Evolutionary conservation across 1,139 yeast species (phyloP).

Genomic region (Suhomyces maxii): DNA sequence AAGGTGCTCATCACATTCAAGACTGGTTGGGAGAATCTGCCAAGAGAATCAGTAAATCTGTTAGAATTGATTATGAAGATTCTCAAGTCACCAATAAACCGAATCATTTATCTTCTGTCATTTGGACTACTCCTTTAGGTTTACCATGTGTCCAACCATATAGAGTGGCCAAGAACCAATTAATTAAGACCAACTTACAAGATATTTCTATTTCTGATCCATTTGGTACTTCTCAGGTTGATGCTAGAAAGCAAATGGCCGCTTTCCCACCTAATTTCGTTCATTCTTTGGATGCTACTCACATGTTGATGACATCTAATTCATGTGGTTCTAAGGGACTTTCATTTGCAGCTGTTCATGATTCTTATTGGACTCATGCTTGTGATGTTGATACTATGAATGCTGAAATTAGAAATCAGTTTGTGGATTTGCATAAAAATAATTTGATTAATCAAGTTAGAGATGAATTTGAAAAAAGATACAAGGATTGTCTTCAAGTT

Average conservation of each 20-base stretch:
- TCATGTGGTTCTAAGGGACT: slow-evolving; percentile 68
- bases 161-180: slow-evolving; percentile 62
- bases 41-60: slow-evolving; percentile 73
- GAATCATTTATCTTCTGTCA: slow-evolving; percentile 79
- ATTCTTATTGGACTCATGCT: slow-evolving; percentile 98
- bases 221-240: slow-evolving; percentile 76
- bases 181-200: slow-evolving; percentile 77
- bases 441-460: slow-evolving; percentile 70
- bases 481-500: slow-evolving; percentile 66
- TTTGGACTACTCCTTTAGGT: slow-evolving; percentile 97
- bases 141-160: slow-evolving; percentile 96
- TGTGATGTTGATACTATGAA: slow-evolving; percentile 77
- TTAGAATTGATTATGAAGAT: slow-evolving; percentile 58
- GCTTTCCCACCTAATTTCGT: slow-evolving; percentile 97
- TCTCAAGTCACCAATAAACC: slow-evolving; percentile 39
- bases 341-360: slow-evolving; percentile 96
- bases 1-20: slow-evolving; percentile 92
- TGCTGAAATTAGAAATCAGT: slow-evolving; percentile 69
- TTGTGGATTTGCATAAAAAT: slow-evolving; percentile 72
- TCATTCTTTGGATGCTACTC: slow-evolving; percentile 95
- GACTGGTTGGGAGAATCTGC: slow-evolving; percentile 95
- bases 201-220: slow-evolving; percentile 84
- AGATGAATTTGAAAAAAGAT: slow-evolving; percentile 80
- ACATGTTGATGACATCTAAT: slow-evolving; percentile 87
- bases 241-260: slow-evolving; percentile 82